Conservation (phyloP, 2,329 filamentous ascomycete species). For the Alternaria solani region DNA sequence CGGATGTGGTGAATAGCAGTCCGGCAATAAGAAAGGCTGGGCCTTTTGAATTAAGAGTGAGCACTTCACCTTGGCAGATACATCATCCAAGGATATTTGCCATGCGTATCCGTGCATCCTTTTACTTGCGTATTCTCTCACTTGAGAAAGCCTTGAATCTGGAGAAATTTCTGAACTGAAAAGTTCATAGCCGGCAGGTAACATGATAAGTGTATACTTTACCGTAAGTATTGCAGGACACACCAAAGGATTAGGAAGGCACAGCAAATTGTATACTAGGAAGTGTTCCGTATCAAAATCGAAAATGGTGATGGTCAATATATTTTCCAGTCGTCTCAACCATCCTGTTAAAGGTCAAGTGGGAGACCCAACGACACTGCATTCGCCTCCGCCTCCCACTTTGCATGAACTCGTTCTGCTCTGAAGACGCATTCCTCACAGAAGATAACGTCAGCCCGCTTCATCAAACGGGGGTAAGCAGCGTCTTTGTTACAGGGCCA, state of each 20-base stretch:
- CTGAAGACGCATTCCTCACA: conserved; percentile 23
- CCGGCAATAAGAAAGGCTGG: neutral
- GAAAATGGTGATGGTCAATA: neutral
- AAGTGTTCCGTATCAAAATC: neutral
- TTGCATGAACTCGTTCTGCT: conserved; percentile 21
- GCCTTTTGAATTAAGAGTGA: neutral
- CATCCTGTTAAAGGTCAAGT: neutral
- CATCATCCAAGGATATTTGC: neutral
- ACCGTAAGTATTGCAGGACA: neutral
- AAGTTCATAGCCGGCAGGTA: neutral
- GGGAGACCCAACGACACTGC: neutral
- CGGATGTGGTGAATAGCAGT: neutral
- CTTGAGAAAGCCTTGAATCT: neutral
- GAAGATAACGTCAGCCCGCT: conserved; percentile 15
- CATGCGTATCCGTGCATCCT: neutral
- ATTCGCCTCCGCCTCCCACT: conserved; percentile 4
- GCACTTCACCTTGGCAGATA: neutral
- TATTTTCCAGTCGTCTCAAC: neutral
- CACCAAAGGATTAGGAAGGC: no score
- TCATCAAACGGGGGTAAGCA: neutral
- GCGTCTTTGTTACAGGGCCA: neutral
- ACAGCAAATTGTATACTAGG: neutral
- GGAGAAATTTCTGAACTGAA: neutral
- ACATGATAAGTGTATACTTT: neutral
- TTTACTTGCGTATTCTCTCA: no score